Evolutionary conservation across 148 eudicot genomes (phyloP), one percentile per base, ranked within the genome.

Genomic region (Vaccinium myrtillus): DNA sequence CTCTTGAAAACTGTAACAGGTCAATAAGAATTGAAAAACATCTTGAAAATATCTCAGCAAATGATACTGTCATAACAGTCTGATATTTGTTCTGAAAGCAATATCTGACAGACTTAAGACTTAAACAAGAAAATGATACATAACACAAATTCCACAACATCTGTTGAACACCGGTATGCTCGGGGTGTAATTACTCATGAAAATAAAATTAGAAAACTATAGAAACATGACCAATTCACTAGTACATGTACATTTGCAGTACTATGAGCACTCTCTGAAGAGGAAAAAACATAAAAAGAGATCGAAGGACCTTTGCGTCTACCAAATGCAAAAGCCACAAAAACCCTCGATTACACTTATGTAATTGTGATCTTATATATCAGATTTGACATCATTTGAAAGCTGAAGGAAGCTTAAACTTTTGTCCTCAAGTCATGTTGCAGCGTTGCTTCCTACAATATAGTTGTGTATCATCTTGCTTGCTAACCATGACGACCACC

Each of bases 1-100:
- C 84, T 97, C 99, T 85, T 97, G 99, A 63, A 97, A 95, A 63
- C 99, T 97, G 93, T 54, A 80, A 51, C 77, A 21, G 54, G 78
- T 27, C 36, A 75, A 63, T 7, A 67, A 36, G 61, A 19, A 69
- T 70, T 15, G 25, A 81, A 63, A 30, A 21, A 46, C 70, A 53
- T 51, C 18, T 43, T 10, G 18, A 27, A 50, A 76, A 16, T n/a
- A 36, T 27, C 46, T 23, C 4, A 23, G 43, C 39, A 49, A 67
- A 30, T 25, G 67, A 65, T 46, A 14, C 46, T n/a, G 71, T 7
- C 23, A 14, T 2, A 81, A 81, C 32, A 61, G 54, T 61, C 14
- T 59, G 30, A 48, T 13, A 81, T 0, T 58, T 19, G 6, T 59
- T 36, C 25, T 19, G 51, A 19, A 59, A 58, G 14, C 10, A 18